Evolutionary conservation across 164 flowering plant species (phyloP).

Genomic region (Brasenia schreberi): DNA sequence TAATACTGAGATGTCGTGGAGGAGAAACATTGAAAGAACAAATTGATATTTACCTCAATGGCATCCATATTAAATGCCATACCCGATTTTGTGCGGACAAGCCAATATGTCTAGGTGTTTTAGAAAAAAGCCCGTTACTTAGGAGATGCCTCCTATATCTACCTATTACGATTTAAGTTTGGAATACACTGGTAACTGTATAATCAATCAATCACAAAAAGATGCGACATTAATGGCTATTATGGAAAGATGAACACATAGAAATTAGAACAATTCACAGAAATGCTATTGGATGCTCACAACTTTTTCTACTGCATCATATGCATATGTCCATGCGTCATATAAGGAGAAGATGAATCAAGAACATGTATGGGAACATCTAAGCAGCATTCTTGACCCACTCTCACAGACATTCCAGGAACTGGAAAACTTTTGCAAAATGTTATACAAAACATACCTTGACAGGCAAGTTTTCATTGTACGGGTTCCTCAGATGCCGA

Average conservation of each 20-base stretch:
- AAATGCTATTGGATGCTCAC: neutral
- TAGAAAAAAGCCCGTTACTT: too few relatives aligned
- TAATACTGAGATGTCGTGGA: too few relatives aligned
- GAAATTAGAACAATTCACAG: neutral
- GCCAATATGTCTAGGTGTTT: too few relatives aligned
- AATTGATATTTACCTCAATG: too few relatives aligned
- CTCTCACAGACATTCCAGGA: neutral
- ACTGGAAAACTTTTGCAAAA: neutral
- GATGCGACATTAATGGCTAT: neutral
- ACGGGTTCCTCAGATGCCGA: slow-evolving; percentile 87
- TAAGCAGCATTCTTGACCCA: neutral
- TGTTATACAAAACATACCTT: slow-evolving; percentile 39
- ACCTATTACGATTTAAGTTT: too few relatives aligned
- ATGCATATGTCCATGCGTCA: neutral
- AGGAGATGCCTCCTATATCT: too few relatives aligned
- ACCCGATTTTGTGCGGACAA: neutral
- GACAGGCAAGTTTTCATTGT: slow-evolving; percentile 90
- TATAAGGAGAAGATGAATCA: too few relatives aligned
- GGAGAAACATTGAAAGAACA: neutral
- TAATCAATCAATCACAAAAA: too few relatives aligned
- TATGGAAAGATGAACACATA: neutral
- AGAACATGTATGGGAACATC: neutral
- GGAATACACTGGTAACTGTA: too few relatives aligned
- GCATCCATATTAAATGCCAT: neutral
- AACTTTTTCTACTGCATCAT: neutral